Base-by-base conservation (phyloP, 768 basidiomycete species). In the Trametes cingulata region DNA sequence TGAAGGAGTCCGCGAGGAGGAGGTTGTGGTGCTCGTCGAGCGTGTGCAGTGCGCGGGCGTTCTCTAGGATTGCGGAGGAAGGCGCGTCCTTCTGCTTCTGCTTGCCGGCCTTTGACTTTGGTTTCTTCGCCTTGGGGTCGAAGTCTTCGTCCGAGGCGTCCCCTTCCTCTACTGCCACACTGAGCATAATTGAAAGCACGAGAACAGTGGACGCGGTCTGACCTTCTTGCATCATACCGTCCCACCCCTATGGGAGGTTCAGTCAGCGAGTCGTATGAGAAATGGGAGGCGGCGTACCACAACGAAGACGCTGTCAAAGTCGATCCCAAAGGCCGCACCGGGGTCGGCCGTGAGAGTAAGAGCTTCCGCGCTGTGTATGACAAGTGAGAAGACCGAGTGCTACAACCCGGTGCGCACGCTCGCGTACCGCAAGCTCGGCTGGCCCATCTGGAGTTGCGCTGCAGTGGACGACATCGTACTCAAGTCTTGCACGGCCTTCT, bases 401-500 rank as follows among this genome's bases (percentile, higher is more conserved):
- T 10, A 17, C 8, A 2, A 13, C 9, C 33, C n/a, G 15, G 8
- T 0, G 41, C 5, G 17, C 13, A n/a, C 48, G 25, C 25, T n/a
- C n/a, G 69, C 79, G 58, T 67, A 91, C 91, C 83, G 82, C 24
- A 84, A 79, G 41, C 76, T 83, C 0, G 85, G 78, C 64, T 91
- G 88, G 19, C 78, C 78, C 84, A 93, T 86, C 70, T 93, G 87
- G 27, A 92, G 76, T 36, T 85, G 80, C 9, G 76, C 78, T 50
- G 82, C 82, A 43, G 74, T 71, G 1, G 76, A 73, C 13, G 78
- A 68, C 39, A 76, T 61, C 3, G 79, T 75, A 54, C 82, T 81
- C 63, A 88, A 65, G 56, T 94, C 87, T 62, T 87, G 80, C 37
- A 92, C 82, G 3, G 89, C 83, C 68, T 90, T 90, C 76, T 91